These are phyloP conservation scores for Hypoxylon rubiginosum DNA, from an alignment of 2,329 filamentous ascomycete species.

Conservation along the genomic window DNA sequence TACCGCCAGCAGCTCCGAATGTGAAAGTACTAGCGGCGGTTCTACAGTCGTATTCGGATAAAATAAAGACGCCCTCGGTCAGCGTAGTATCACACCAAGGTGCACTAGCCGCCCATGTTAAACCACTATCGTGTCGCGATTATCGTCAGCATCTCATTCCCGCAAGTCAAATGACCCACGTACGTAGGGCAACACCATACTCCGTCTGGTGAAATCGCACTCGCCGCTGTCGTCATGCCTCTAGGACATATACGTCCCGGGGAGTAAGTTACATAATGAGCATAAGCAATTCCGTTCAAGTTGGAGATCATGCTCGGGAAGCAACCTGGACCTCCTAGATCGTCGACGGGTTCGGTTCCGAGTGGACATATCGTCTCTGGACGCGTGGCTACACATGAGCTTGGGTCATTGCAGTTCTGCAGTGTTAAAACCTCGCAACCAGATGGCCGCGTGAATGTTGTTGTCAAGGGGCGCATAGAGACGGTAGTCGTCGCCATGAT, in stretches of 20 bases:
- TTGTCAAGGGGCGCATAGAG: constrained; percentile 11
- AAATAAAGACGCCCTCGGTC: constrained; percentile 3
- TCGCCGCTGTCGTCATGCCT: constrained; percentile 23
- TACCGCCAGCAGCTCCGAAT: not conserved
- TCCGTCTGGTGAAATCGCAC: constrained; percentile 12
- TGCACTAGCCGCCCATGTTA: constrained; percentile 1
- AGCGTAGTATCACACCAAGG: constrained; percentile 7
- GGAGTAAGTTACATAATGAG: constrained; percentile 3
- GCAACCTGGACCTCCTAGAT: not conserved
- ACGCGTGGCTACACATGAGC: not conserved
- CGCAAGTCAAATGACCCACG: not conserved
- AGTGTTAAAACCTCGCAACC: not conserved
- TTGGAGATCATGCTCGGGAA: not conserved
- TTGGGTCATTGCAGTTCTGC: not conserved
- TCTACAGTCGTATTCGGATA: not conserved
- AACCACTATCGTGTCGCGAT: not conserved
- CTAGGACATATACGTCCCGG: constrained; percentile 14
- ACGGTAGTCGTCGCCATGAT: not conserved
- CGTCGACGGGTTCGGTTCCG: not conserved
- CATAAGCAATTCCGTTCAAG: not conserved
- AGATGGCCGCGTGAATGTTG: constrained; percentile 15
- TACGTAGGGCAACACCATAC: constrained; percentile 28
- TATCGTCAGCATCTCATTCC: not conserved
- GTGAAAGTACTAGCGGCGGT: not conserved
- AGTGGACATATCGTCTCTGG: not conserved